These are phyloP conservation scores for Microthlaspi erraticum DNA, from an alignment of 345 rosid genomes.

Conservation along the genomic window DNA sequence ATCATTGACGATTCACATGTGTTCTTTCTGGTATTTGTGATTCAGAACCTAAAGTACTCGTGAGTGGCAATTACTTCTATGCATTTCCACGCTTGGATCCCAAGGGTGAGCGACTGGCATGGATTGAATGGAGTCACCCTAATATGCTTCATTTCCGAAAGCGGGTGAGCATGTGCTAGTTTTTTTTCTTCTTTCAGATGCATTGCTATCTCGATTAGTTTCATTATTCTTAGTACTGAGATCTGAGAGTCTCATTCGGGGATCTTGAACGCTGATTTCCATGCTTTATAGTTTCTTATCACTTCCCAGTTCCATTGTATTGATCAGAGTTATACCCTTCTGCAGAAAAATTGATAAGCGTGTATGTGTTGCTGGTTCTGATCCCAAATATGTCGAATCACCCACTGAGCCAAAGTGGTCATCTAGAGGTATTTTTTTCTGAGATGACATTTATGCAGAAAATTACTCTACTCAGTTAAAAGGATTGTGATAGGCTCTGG, in stretches of 20 bases:
- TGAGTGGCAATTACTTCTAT: slow-evolving; percentile 86
- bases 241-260: neutral
- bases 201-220: no score
- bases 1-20: neutral
- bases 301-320: neutral
- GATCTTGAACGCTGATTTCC: slow-evolving; percentile 8
- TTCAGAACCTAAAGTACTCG: slow-evolving; percentile 76
- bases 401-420: slow-evolving; percentile 98
- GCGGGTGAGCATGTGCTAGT: slow-evolving; percentile 58
- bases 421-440: slow-evolving; percentile 60
- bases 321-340: slow-evolving; percentile 16
- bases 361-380: slow-evolving; percentile 79
- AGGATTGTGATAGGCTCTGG: neutral
- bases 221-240: neutral
- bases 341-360: slow-evolving; percentile 69
- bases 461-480: neutral
- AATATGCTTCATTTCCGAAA: slow-evolving; percentile 84
- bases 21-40: neutral
- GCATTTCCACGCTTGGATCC: slow-evolving; percentile 92
- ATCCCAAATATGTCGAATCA: slow-evolving; percentile 75
- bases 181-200: no score
- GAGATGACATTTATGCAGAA: slow-evolving; percentile 1
- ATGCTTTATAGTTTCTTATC: slow-evolving; percentile 2
- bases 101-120: slow-evolving; percentile 71
- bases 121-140: slow-evolving; percentile 95